Evolutionary conservation across 2,329 filamentous ascomycete species (phyloP).

Genomic region (Penicillium aurantiogriseum): DNA sequence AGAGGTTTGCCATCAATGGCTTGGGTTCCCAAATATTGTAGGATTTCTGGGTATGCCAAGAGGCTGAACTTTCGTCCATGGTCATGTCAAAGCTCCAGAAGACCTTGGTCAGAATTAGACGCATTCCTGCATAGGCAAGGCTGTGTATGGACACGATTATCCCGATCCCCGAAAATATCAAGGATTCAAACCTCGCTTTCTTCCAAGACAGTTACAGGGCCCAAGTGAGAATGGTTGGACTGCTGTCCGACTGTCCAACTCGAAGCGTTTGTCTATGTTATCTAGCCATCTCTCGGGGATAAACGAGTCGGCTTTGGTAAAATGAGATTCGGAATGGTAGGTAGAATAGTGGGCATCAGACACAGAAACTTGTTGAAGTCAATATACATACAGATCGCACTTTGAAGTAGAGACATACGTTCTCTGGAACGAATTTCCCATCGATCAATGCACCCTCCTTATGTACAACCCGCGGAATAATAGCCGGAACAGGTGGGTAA

Average conservation of each 20-base stretch:
- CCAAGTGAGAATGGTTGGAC: constrained; percentile 29
- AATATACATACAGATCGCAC: not conserved
- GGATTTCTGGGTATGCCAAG: constrained; percentile 24
- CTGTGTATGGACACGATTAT: constrained; percentile 10
- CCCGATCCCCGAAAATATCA: constrained; percentile 9
- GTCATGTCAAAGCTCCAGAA: constrained; percentile 21
- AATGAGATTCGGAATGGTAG: constrained; percentile 20
- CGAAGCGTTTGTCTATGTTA: constrained; percentile 16
- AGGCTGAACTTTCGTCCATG: constrained; percentile 5
- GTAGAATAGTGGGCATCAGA: constrained; percentile 14
- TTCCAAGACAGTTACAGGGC: constrained; percentile 29
- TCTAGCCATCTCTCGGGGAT: constrained; percentile 32
- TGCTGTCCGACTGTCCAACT: constrained; percentile 15
- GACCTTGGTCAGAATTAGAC: constrained; percentile 23
- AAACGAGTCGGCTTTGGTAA: constrained; percentile 27
- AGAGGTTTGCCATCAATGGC: constrained; percentile 20
- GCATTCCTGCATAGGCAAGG: constrained; percentile 37
- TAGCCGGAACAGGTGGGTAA: constrained; percentile 43
- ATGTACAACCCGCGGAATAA: constrained; percentile 36
- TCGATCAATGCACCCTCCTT: constrained; percentile 37
- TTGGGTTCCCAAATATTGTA: constrained; percentile 25
- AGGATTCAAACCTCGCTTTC: constrained; percentile 19
- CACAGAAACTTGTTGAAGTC: constrained; percentile 7
- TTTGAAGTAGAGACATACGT: constrained; percentile 13
- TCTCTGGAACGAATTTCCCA: constrained; percentile 36